A percentile compares a stretch with the other conserved stretches of the same genome.
Evolutionary conservation across 2,329 filamentous ascomycete species (phyloP).

Genomic region (Xylaria sp.): DNA sequence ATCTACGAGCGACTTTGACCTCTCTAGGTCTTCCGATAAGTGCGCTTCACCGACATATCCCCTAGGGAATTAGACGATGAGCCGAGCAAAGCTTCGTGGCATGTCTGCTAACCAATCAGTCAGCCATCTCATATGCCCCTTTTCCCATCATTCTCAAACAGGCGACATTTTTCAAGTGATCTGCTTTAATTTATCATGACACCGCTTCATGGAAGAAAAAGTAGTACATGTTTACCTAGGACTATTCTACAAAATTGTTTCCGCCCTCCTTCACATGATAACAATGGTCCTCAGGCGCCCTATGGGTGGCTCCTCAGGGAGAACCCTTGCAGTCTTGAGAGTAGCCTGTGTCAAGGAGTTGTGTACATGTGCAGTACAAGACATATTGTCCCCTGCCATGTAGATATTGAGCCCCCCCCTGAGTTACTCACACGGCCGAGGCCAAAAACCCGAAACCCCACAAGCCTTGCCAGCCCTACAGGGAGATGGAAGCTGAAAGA

Average conservation of each 20-base stretch:
- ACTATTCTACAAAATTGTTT: not conserved
- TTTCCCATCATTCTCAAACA: not conserved
- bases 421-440: not conserved
- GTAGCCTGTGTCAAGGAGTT: not conserved
- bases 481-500: not conserved
- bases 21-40: not conserved
- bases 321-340: not conserved
- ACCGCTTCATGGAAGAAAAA: not conserved
- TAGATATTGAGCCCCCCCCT: not conserved
- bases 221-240: not conserved
- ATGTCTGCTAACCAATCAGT: not conserved
- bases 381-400: not conserved
- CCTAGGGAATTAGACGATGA: not conserved
- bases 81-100: not conserved
- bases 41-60: not conserved
- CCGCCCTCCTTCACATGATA: not conserved
- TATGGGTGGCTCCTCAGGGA: conserved; percentile 4
- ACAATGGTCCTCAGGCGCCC: not conserved
- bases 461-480: too few species aligned
- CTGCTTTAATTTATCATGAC: not conserved
- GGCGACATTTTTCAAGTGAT: not conserved
- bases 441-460: too few species aligned
- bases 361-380: not conserved
- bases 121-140: not conserved
- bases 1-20: too few species aligned